Conservation (phyloP, 169 alveolate genomes). For the Cryptosporidium xiaoi region DNA sequence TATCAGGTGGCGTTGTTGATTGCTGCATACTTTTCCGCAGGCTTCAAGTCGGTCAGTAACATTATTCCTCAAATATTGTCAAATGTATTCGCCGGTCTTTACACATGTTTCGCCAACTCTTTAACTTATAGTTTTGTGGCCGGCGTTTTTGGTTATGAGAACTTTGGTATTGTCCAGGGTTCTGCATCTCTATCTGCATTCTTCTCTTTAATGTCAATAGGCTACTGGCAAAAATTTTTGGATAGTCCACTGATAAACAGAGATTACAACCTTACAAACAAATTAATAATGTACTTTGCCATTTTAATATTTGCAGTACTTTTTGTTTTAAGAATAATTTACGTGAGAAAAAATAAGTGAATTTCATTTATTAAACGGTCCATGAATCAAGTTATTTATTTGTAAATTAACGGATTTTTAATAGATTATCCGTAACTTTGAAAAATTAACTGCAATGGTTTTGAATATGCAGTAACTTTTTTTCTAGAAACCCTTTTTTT, state of each 20-base stretch:
- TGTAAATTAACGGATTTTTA: neutral
- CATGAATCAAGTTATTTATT: neutral
- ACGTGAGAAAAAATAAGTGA: constrained; percentile 14
- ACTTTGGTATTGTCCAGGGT: constrained; percentile 69
- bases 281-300: constrained; percentile 10
- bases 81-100: constrained; percentile 66
- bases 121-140: constrained; percentile 73
- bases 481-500: too few relatives aligned
- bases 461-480: too few relatives aligned
- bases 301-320: constrained; percentile 3
- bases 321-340: constrained; percentile 15
- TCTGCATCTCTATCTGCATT: constrained; percentile 59
- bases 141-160: constrained; percentile 51
- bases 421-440: neutral
- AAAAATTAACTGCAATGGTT: neutral
- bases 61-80: constrained; percentile 69
- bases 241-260: neutral
- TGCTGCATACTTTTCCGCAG: constrained; percentile 48
- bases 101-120: constrained; percentile 57
- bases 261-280: constrained; percentile 48
- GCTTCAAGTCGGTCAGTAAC: constrained; percentile 50
- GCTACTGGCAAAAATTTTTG: constrained; percentile 42
- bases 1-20: constrained; percentile 27
- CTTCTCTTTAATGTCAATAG: constrained; percentile 28
- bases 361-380: neutral